Evolutionary conservation across 2,329 filamentous ascomycete species (phyloP), one percentile per base, ranked within the genome.

Genomic region (Botrytis fragariae): DNA sequence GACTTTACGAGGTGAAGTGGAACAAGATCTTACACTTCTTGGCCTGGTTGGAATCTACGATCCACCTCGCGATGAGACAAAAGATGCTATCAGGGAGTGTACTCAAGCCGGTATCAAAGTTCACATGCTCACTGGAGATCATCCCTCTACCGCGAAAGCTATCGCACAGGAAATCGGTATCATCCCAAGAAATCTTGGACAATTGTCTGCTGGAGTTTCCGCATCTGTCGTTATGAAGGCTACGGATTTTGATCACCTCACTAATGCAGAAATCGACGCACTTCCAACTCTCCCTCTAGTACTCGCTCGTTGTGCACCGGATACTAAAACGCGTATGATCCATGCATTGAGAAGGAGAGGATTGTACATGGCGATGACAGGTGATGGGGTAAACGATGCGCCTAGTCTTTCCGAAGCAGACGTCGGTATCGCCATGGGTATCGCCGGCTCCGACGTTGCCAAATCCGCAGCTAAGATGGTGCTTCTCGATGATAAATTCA

Each of bases 261-360:
- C 89, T 73, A 88, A 91, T 16, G 79, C 86, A 54, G 91, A 94
- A 80, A 95, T 92, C 92, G 86, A 90, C 73, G 84, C 86, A 45
- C 84, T 95, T 1, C 85, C 80, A 44, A 86, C 83, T 14, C 94
- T 94, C 76, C 85, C 89, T 39, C 91, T 94, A 54, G 90, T 94
- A 20, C 94, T 94, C 79, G 90, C 92, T 0, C 86, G 91, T 20
- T 94, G 92, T 0, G 94, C 92, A 0, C 92, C 92, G 0, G 92
- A 94, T 78, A 92, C 94, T 79, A 95, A 95, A 80, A 87, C 94
- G 10, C 89, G 91, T 48, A 94, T 94, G 74, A 92, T 95, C n/a
- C 88, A 88, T 44, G 91, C 93, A 80, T 90, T 94, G 74, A 92
- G 93, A 79, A 82, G 85, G 0, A 84, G 87, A 14, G 85, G 87